Conservation (phyloP, 108 stramenopile genomes). For the Skeletonema potamos region DNA sequence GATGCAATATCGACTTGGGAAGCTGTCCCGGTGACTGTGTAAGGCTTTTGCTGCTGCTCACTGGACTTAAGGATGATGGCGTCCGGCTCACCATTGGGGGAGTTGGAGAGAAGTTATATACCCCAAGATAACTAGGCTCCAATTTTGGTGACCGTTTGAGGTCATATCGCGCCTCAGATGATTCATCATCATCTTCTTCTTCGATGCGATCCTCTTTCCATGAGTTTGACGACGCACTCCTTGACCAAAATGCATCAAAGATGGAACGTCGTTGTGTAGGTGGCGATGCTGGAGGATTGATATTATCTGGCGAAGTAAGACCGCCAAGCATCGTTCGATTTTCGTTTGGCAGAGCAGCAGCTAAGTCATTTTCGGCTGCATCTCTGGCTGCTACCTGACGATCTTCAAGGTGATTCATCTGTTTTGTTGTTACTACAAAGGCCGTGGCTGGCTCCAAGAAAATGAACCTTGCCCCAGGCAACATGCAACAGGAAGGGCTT, state of each 20-base stretch:
- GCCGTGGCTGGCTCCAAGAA: no score
- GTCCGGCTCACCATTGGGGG: slow-evolving; percentile 13
- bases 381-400: not conserved
- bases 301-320: no score
- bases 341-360: not conserved
- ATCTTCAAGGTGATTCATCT: not conserved
- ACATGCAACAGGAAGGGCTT: no score
- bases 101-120: slow-evolving; percentile 31
- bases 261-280: slow-evolving; percentile 26
- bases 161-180: not conserved
- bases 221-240: slow-evolving; percentile 16
- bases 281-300: not conserved
- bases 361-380: not conserved
- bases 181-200: not conserved
- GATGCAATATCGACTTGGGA: slow-evolving; percentile 38
- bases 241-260: slow-evolving; percentile 28
- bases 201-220: slow-evolving; percentile 18
- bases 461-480: no score
- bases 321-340: not conserved
- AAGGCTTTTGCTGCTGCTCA: slow-evolving; percentile 11
- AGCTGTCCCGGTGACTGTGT: slow-evolving; percentile 2
- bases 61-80: slow-evolving; percentile 3
- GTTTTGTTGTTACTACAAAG: no score
- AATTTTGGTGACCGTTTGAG: slow-evolving; percentile 4
- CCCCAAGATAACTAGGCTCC: slow-evolving; percentile 33